Percentiles rank a stretch among this genome's conserved stretches.
Evolutionary conservation across 805 yeast genomes (phyloP).

Genomic region (Candida berthetii): DNA sequence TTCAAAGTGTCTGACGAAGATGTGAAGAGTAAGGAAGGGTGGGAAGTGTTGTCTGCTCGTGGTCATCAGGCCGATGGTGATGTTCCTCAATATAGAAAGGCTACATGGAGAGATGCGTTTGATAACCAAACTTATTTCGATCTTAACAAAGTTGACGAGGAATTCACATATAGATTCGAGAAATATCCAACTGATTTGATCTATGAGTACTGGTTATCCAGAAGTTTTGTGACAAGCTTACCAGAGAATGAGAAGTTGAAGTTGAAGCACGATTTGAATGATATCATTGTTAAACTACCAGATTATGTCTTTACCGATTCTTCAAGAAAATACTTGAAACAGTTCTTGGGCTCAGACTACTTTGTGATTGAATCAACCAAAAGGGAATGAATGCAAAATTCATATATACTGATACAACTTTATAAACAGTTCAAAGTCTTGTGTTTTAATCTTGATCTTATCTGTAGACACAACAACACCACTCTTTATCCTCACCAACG

Average conservation of each 20-base stretch:
- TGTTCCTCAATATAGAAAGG: constrained; percentile 53
- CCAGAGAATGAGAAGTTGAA: constrained; percentile 27
- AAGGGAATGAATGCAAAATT: not conserved
- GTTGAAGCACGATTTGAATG: constrained; percentile 26
- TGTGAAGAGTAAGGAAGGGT: constrained; percentile 3
- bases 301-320: constrained; percentile 3
- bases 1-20: constrained; percentile 6
- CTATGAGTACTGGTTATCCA: constrained; percentile 45
- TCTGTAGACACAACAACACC: not conserved
- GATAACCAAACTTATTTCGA: constrained; percentile 26
- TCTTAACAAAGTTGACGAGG: constrained; percentile 25
- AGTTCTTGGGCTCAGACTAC: constrained; percentile 16
- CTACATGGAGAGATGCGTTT: constrained; percentile 39
- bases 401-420: constrained; percentile 8
- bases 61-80: constrained; percentile 26
- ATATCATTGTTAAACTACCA: constrained; percentile 15
- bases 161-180: constrained; percentile 23
- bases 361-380: constrained; percentile 8
- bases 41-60: constrained; percentile 9
- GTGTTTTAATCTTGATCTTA: no score
- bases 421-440: constrained; percentile 10
- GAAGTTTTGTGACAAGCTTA: constrained; percentile 47
- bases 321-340: constrained; percentile 5
- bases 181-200: constrained; percentile 28
- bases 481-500: not conserved